These are phyloP conservation scores for Blastobotrys apis DNA, from an alignment of 1,139 yeast species.

Conservation along the genomic window DNA sequence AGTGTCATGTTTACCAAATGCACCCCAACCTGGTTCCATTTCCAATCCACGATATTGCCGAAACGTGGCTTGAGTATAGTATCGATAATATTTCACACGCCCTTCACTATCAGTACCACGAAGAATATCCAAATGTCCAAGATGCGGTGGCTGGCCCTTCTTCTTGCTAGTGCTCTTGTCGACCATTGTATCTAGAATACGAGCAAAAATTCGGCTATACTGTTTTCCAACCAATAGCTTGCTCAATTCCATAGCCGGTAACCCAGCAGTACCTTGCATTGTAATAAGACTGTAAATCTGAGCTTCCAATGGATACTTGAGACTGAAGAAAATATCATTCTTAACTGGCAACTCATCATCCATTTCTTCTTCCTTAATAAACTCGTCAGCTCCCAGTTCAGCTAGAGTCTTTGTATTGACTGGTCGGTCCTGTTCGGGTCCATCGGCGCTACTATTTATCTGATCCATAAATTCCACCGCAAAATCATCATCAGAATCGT, in stretches of 20 bases:
- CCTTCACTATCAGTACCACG: constrained; percentile 72
- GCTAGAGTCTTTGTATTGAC: background rate
- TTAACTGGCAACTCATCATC: constrained; percentile 1
- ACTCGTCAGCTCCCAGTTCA: too few species aligned
- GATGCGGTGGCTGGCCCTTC: constrained; percentile 27
- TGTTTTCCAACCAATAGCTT: constrained; percentile 50
- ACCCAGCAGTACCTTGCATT: constrained; percentile 44
- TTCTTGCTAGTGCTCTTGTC: constrained; percentile 33
- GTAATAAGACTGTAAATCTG: constrained; percentile 54
- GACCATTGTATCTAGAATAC: constrained; percentile 45
- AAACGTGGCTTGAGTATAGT: constrained; percentile 49
- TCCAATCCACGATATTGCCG: constrained; percentile 15
- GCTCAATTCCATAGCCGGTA: constrained; percentile 53
- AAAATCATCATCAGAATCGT: constrained; percentile 28
- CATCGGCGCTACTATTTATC: constrained; percentile 29
- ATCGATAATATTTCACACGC: constrained; percentile 65
- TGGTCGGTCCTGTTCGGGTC: constrained; percentile 24
- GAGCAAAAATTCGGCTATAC: constrained; percentile 48
- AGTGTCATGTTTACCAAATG: background rate
- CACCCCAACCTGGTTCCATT: constrained; percentile 11
- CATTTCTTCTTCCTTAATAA: constrained; percentile 23
- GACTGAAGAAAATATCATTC: constrained; percentile 38
- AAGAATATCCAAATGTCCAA: constrained; percentile 45
- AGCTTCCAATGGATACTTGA: constrained; percentile 56
- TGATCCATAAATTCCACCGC: constrained; percentile 19